phyloP scores from a whole-genome alignment of 2,329 filamentous ascomycete species.

The Fusarium aywerte region DNA sequence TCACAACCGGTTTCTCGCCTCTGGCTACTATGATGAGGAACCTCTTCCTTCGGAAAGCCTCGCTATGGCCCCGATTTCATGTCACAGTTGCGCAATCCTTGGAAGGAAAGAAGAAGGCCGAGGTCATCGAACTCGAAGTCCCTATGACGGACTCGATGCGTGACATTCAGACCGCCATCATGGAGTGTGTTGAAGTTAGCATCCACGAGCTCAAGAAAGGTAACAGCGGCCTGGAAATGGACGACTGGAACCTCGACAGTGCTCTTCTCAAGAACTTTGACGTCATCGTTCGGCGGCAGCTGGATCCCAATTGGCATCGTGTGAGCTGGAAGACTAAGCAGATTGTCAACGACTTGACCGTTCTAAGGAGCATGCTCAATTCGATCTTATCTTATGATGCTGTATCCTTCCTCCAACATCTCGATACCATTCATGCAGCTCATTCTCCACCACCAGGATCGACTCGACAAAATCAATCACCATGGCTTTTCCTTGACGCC shows the following conservation, averaged over 20 bases:
- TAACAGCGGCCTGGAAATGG: conserved; percentile 91
- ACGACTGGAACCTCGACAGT: conserved; percentile 95
- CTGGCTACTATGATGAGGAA: conserved; percentile 89
- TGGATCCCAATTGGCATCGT: conserved; percentile 97
- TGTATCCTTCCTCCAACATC: conserved; percentile 89
- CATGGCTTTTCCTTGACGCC: conserved; percentile 95
- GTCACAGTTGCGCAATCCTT: conserved; percentile 88
- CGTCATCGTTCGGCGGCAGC: conserved; percentile 83
- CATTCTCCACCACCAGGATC: conserved; percentile 90
- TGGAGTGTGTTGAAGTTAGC: conserved; percentile 96
- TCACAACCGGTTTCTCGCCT: conserved; percentile 87
- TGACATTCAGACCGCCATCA: conserved; percentile 90
- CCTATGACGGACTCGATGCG: conserved; percentile 95
- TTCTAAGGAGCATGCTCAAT: conserved; percentile 85
- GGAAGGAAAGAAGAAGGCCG: conserved; percentile 91
- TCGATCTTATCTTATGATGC: conserved; percentile 86
- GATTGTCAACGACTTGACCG: conserved; percentile 88
- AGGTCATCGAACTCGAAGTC: conserved; percentile 96
- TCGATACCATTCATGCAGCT: conserved; percentile 92
- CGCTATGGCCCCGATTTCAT: conserved; percentile 94
- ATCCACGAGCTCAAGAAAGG: conserved; percentile 93
- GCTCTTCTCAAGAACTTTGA: conserved; percentile 94
- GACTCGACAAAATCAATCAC: conserved; percentile 87
- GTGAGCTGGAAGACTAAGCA: conserved; percentile 95
- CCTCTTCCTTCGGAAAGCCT: conserved; percentile 87